Evolutionary conservation across 2,329 filamentous ascomycete species (phyloP).

Genomic region (Ilyonectria sp.): DNA sequence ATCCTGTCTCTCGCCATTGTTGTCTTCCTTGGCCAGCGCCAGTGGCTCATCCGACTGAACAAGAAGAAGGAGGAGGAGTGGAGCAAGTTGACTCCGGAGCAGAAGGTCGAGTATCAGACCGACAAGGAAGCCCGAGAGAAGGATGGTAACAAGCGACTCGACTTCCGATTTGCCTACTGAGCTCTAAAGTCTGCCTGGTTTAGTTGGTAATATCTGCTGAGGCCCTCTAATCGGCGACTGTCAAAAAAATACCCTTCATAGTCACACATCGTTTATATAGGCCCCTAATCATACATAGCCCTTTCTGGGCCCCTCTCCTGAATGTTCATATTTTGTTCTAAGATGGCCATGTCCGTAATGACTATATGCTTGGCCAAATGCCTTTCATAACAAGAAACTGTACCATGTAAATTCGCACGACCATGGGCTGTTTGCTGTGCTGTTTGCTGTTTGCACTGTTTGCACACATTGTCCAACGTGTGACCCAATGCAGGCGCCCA

Average conservation of each 20-base stretch:
- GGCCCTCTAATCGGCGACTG: not conserved
- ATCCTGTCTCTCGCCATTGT: slow-evolving; percentile 65
- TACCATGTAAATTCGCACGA: too few relatives aligned
- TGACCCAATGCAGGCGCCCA: too few relatives aligned
- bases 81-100: slow-evolving; percentile 60
- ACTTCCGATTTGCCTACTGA: slow-evolving; percentile 66
- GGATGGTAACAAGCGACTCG: slow-evolving; percentile 66
- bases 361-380: too few relatives aligned
- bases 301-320: too few relatives aligned
- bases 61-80: slow-evolving; percentile 64
- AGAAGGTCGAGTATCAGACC: slow-evolving; percentile 62
- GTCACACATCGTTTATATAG: not conserved
- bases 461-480: too few relatives aligned
- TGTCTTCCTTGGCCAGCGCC: slow-evolving; percentile 65
- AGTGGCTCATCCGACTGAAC: slow-evolving; percentile 62
- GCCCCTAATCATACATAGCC: not conserved
- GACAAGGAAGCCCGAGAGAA: slow-evolving; percentile 59
- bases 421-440: too few relatives aligned
- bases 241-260: not conserved
- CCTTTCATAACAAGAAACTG: too few relatives aligned
- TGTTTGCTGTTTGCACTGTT: too few relatives aligned
- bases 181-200: too few relatives aligned
- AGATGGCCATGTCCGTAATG: not conserved
- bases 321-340: not conserved
- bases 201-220: not conserved